These are phyloP conservation scores for Pseudogymnoascus sp. DNA, from an alignment of 2,329 filamentous ascomycete genomes.

Conservation along the genomic window DNA sequence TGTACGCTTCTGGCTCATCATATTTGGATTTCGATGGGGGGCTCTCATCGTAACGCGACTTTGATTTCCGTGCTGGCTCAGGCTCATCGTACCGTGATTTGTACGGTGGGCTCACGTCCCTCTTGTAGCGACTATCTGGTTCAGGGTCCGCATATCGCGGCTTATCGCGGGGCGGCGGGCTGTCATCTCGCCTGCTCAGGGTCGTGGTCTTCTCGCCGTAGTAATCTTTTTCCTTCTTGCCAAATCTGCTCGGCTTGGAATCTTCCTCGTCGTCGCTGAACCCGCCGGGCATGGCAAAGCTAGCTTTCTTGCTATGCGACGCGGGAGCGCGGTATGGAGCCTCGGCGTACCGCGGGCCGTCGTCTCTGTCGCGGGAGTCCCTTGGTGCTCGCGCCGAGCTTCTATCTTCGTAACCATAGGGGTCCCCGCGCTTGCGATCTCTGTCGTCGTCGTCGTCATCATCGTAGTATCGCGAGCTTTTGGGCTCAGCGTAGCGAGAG, in stretches of 20 bases:
- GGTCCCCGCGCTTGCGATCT: neutral
- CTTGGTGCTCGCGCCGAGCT: neutral
- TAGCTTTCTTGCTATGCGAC: slow-evolving; percentile 5
- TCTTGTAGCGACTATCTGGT: slow-evolving; percentile 1
- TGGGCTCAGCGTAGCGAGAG: neutral
- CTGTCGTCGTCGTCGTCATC: neutral
- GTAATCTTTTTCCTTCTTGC: neutral
- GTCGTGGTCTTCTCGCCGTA: neutral
- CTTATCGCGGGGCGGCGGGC: slow-evolving; percentile 3
- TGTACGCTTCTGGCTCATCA: neutral
- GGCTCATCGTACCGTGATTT: neutral
- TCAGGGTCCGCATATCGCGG: neutral
- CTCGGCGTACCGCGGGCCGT: slow-evolving; percentile 4
- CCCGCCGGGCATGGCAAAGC: slow-evolving; percentile 4
- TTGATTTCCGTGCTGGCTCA: neutral
- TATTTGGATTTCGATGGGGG: neutral
- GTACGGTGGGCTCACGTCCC: neutral
- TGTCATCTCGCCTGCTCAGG: neutral
- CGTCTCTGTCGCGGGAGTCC: slow-evolving; percentile 4
- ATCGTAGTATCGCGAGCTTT: slow-evolving; percentile 4
- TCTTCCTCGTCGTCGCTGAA: neutral
- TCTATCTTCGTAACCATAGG: neutral
- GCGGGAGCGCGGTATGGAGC: neutral
- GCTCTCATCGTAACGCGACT: neutral
- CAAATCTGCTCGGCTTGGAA: neutral